Evolutionary conservation across 2,329 filamentous ascomycete species (phyloP), one percentile per base, ranked within the genome.

Genomic region (Cephalotrichum gorgonifer): DNA sequence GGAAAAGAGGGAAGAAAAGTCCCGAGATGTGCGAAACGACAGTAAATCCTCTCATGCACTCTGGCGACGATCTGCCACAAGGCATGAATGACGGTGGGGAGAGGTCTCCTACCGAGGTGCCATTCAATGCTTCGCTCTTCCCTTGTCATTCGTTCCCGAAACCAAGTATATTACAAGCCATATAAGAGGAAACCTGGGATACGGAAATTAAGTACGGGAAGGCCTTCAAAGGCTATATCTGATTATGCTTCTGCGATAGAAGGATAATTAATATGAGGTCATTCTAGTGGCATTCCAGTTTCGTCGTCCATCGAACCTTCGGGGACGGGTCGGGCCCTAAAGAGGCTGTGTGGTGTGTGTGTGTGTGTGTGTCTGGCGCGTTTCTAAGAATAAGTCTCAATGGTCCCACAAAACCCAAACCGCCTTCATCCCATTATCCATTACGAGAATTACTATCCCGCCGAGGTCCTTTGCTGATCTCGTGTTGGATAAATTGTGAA

Each of bases 11-110:
- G 20, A 38, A 47, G 27, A 47, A 47, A 47, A 27, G 17, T 42
- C 27, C 47, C 47, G 47, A 49, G 47, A 49, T 49, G 47, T 49
- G 47, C 47, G 33, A 49, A 43, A 43, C 47, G 38, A 39, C 47
- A 39, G 47, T 17, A 43, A 49, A 49, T 49, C 47, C 33, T 20
- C 20, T 39, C 22, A 35, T 39, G 45, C 33, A 28, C 45, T 14
- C 33, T 20, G 15, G 33, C 11, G 38, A 25, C 12, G 46, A 48
- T 48, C 46, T 22, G n/a, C 35, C 17, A n/a, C 46, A 42, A 48
- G 38, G 46, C 46, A 48, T 48, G 25, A 48, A 48, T 27, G 38
- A 11, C 35, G 35, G 35, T n/a, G n/a, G n/a, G n/a, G n/a, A n/a
- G n/a, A n/a, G n/a, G n/a, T n/a, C n/a, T n/a, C n/a, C n/a, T n/a